phyloP scores from a whole-genome alignment of 352 stramenopile genomes.

The Phytopythium kandeliae region DNA sequence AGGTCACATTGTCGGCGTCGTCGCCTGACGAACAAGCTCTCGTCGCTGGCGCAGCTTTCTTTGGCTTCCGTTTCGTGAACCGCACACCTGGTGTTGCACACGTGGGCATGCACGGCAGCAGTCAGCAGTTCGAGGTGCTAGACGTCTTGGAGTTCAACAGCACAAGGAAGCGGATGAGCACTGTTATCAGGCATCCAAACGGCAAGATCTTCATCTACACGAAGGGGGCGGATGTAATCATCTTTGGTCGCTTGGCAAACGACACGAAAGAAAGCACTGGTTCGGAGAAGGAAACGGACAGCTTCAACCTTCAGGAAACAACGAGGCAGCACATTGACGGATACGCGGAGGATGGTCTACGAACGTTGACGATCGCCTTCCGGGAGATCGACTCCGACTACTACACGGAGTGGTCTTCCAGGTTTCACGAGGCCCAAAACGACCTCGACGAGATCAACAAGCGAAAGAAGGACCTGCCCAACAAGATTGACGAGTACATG shows the following conservation, averaged over 20 bases:
- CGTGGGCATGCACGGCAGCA: conserved; percentile 35
- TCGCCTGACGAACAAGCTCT: conserved; percentile 88
- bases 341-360: conserved; percentile 84
- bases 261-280: conserved; percentile 20
- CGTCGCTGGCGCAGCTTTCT: conserved; percentile 61
- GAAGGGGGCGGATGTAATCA: conserved; percentile 70
- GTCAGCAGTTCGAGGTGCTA: conserved; percentile 70
- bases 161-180: conserved; percentile 92
- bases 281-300: conserved; percentile 12
- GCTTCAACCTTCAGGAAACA: conserved; percentile 27
- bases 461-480: conserved; percentile 67
- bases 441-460: conserved; percentile 74
- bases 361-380: conserved; percentile 82
- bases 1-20: conserved; percentile 63
- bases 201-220: conserved; percentile 60
- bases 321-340: conserved; percentile 63
- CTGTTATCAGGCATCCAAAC: conserved; percentile 73
- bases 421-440: conserved; percentile 67
- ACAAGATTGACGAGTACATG: conserved; percentile 74
- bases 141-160: conserved; percentile 91
- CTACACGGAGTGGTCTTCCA: conserved; percentile 47
- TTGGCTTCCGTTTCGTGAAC: conserved; percentile 75
- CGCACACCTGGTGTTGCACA: conserved; percentile 46
- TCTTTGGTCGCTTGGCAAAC: conserved; percentile 45
- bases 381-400: conserved; percentile 45